Evolutionary conservation across 148 eudicot genomes (phyloP).

Genomic region (Vaccinium myrtillus): DNA sequence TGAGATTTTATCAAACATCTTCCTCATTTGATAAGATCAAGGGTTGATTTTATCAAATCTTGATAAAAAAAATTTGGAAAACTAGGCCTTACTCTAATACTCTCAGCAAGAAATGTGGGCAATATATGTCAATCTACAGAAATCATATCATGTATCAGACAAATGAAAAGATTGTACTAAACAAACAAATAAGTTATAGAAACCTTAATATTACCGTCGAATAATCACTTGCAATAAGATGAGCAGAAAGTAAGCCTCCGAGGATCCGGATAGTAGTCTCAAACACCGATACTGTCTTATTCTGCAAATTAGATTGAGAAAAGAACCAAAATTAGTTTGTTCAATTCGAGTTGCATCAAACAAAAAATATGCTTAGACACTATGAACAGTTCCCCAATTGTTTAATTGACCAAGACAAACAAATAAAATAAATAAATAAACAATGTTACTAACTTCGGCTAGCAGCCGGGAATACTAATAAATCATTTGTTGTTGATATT

Average conservation of each 20-base stretch:
- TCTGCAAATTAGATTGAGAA: slow-evolving; percentile 51
- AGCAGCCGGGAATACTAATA: not conserved
- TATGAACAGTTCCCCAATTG: not conserved
- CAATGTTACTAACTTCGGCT: not conserved
- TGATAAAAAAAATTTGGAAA: too few species aligned
- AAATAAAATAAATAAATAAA: slow-evolving; percentile 1
- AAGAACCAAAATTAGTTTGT: not conserved
- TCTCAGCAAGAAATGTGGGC: not conserved
- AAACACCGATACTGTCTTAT: slow-evolving; percentile 95
- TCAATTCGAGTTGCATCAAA: slow-evolving; percentile 1
- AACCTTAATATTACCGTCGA: slow-evolving; percentile 65
- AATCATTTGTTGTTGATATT: not conserved
- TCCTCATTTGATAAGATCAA: too few species aligned
- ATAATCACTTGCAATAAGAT: slow-evolving; percentile 98
- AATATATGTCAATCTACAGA: not conserved
- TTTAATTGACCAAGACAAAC: not conserved
- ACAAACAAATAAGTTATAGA: not conserved
- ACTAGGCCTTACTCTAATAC: too few species aligned
- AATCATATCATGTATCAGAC: not conserved
- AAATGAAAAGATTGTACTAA: slow-evolving; percentile 6
- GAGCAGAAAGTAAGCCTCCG: slow-evolving; percentile 98
- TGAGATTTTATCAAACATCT: too few species aligned
- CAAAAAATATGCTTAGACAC: not conserved
- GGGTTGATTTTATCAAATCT: too few species aligned
- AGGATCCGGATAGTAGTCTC: slow-evolving; percentile 94